phyloP scores from a whole-genome alignment of 257 asterid species.

The Solanum habrochaites region DNA sequence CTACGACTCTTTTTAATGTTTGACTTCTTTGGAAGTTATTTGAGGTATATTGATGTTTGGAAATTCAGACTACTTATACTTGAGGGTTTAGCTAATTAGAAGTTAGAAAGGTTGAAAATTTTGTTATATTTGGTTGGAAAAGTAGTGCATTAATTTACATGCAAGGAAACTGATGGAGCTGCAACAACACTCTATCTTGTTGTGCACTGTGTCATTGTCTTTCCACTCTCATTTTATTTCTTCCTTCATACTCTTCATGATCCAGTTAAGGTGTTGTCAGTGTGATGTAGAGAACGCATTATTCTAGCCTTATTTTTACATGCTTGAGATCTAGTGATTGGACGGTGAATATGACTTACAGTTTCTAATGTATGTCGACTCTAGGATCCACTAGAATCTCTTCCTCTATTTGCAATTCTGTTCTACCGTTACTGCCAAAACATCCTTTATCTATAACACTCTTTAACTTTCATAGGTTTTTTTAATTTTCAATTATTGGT shows the following conservation, averaged over 20 bases:
- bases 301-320: not conserved
- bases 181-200: not conserved
- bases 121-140: not conserved
- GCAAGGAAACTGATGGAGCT: not conserved
- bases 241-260: not conserved
- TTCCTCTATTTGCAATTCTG: too few species aligned
- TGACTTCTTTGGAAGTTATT: not conserved
- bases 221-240: not conserved
- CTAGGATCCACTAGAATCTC: too few species aligned
- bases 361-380: too few species aligned
- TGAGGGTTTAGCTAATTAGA: not conserved
- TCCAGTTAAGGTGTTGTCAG: not conserved
- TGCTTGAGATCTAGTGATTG: not conserved
- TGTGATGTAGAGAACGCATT: not conserved
- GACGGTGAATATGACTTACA: not conserved
- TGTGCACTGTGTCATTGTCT: not conserved
- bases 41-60: not conserved
- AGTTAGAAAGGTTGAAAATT: not conserved
- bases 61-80: not conserved
- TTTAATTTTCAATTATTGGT: too few species aligned
- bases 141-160: not conserved
- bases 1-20: not conserved
- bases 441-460: too few species aligned
- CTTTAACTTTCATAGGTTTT: too few species aligned
- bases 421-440: too few species aligned